A percentile compares a stretch with the other conserved stretches of the same genome.
These are phyloP conservation scores for Neofusicoccum sp. DNA, from an alignment of 2,329 filamentous ascomycete genomes.

Conservation along the genomic window DNA sequence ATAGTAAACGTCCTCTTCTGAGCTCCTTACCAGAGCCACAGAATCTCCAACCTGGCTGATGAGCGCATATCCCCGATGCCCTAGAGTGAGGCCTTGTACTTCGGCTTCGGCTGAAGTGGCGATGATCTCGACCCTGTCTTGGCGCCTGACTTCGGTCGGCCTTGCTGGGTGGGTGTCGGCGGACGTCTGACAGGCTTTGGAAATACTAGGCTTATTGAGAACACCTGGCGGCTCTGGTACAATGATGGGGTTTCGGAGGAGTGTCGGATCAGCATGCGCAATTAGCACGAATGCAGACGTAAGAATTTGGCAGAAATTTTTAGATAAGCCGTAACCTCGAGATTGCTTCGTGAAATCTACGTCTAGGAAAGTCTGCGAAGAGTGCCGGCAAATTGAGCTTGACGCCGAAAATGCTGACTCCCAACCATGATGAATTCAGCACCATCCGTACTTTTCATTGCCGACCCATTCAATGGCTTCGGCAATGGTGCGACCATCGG, in stretches of 20 bases:
- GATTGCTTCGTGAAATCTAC: conserved; percentile 6
- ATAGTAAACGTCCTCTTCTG: conserved; percentile 94
- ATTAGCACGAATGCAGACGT: not conserved
- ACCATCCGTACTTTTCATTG: conserved; percentile 81
- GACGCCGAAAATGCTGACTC: not conserved
- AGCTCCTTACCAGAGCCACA: conserved; percentile 91
- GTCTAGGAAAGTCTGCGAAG: not conserved
- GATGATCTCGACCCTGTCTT: conserved; percentile 87
- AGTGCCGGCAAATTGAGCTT: not conserved
- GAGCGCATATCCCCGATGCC: conserved; percentile 77
- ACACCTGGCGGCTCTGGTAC: not conserved
- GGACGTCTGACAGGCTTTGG: conserved; percentile 77
- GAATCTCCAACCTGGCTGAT: conserved; percentile 90
- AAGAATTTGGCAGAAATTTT: not conserved
- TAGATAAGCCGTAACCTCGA: too few species aligned
- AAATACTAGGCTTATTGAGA: not conserved
- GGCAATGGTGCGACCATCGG: conserved; percentile 45
- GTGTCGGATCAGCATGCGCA: not conserved
- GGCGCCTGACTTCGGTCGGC: conserved; percentile 75
- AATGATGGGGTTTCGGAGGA: not conserved
- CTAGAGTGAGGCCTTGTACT: conserved; percentile 77
- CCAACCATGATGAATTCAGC: conserved; percentile 47
- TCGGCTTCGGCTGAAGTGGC: conserved; percentile 82
- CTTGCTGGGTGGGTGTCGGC: conserved; percentile 77
- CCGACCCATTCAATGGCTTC: conserved; percentile 69